phyloP scores from a whole-genome alignment of 225 moss, liverwort and hornwort genomes.

The Takakia lepidozioides region DNA sequence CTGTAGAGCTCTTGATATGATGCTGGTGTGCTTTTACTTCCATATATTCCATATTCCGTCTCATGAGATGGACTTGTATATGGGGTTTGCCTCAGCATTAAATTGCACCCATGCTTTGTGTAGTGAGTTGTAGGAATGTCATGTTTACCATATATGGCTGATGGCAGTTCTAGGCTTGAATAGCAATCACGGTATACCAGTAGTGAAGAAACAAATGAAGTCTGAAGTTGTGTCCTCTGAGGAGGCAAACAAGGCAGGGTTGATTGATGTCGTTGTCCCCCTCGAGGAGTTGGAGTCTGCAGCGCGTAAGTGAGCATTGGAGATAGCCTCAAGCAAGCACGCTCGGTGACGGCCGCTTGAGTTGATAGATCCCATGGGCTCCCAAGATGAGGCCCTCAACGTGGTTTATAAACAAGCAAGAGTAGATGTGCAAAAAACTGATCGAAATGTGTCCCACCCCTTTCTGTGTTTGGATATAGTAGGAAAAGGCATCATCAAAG shows the following conservation, averaged over 20 bases:
- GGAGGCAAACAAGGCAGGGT: conserved; percentile 48
- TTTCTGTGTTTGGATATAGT: conserved; percentile 66
- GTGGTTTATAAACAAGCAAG: conserved; percentile 51
- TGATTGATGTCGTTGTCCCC: conserved; percentile 71
- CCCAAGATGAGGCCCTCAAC: conserved; percentile 41
- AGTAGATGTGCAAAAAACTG: conserved; percentile 36
- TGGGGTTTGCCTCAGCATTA: too few relatives aligned
- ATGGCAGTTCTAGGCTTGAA: too few relatives aligned
- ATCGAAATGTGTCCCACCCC: conserved; percentile 69
- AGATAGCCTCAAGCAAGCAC: conserved; percentile 49
- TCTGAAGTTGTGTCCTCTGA: conserved; percentile 30
- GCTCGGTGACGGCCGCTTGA: conserved; percentile 57
- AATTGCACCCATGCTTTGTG: too few relatives aligned
- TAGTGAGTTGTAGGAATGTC: too few relatives aligned
- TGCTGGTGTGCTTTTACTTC: conserved; percentile 57
- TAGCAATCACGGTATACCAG: too few relatives aligned
- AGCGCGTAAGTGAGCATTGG: conserved; percentile 59
- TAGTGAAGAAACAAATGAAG: too few relatives aligned
- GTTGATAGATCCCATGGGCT: conserved; percentile 51
- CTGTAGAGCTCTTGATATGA: conserved; percentile 74
- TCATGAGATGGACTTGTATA: too few relatives aligned
- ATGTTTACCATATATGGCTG: too few relatives aligned
- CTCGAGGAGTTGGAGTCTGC: conserved; percentile 33
- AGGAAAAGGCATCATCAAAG: conserved; percentile 48
- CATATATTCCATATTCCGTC: too few relatives aligned